Conservation (phyloP, 2,329 filamentous ascomycete species). For the Fusarium humuli region DNA sequence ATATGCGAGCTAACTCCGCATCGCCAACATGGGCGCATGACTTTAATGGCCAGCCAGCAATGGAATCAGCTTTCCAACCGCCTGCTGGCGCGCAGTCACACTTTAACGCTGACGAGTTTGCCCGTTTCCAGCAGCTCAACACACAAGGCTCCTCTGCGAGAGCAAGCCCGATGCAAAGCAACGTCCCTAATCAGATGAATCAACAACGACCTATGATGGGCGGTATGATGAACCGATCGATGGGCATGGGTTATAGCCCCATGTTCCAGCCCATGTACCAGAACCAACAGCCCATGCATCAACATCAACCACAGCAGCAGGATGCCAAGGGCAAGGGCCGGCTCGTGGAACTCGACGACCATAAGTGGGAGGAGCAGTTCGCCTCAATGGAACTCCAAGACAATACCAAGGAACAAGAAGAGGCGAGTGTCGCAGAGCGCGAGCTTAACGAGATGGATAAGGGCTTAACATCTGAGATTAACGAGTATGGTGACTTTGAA, state of each 20-base stretch:
- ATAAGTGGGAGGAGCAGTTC: constrained; percentile 97
- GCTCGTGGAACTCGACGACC: constrained; percentile 92
- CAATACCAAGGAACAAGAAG: constrained; percentile 68
- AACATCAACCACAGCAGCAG: constrained; percentile 61
- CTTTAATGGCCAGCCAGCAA: constrained; percentile 69
- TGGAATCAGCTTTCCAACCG: constrained; percentile 77
- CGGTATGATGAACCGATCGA: constrained; percentile 63
- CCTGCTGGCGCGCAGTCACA: constrained; percentile 65
- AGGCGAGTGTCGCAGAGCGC: constrained; percentile 78
- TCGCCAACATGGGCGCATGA: constrained; percentile 67
- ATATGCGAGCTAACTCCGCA: constrained; percentile 65
- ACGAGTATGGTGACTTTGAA: constrained; percentile 88
- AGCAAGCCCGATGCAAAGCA: constrained; percentile 69
- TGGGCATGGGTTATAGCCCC: constrained; percentile 65
- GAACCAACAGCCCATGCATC: constrained; percentile 57
- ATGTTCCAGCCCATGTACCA: constrained; percentile 67
- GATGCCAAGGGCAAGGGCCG: constrained; percentile 86
- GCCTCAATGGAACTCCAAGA: constrained; percentile 82
- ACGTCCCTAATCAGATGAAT: constrained; percentile 59
- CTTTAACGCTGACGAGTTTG: constrained; percentile 88
- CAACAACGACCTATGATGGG: constrained; percentile 74
- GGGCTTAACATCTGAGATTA: constrained; percentile 74
- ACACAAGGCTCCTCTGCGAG: constrained; percentile 64
- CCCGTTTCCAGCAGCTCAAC: constrained; percentile 82
- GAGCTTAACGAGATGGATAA: constrained; percentile 90